Percentiles rank a stretch among this genome's conserved stretches.
Conservation (phyloP, 1,139 yeast genomes). For the Nakaseomyces nivariensis region DNA sequence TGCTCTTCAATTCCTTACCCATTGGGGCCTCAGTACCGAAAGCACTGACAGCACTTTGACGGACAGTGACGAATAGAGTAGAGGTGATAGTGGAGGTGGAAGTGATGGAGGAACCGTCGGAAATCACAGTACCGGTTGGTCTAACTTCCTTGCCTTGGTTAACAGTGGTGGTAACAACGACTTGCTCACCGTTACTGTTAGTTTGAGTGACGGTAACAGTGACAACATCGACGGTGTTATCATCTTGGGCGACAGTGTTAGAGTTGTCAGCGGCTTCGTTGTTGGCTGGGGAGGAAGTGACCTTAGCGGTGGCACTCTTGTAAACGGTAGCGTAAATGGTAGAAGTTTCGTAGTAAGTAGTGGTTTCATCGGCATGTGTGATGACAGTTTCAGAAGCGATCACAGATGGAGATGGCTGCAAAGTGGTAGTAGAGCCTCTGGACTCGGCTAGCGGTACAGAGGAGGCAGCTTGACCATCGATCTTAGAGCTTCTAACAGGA, state of each 20-base stretch:
- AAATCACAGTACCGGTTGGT: slow-evolving; percentile 1
- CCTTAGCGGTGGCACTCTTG: not conserved
- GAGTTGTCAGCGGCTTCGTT: not conserved
- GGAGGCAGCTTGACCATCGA: not conserved
- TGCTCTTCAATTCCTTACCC: not conserved
- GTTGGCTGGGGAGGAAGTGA: not conserved
- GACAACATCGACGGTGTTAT: not conserved
- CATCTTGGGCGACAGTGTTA: not conserved
- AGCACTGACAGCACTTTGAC: not conserved
- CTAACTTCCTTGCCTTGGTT: not conserved
- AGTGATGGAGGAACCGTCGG: slow-evolving; percentile 1
- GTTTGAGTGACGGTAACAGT: slow-evolving; percentile 2
- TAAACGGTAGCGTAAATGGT: slow-evolving; percentile 2
- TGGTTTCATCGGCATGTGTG: slow-evolving; percentile 2
- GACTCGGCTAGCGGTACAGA: not conserved
- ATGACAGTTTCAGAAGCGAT: slow-evolving; percentile 1
- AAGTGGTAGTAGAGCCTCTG: slow-evolving; percentile 3
- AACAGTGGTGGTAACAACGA: not conserved
- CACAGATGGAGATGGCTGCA: slow-evolving; percentile 2
- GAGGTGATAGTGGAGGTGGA: slow-evolving; percentile 5
- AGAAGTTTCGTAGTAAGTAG: slow-evolving; percentile 4
- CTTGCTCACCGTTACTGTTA: not conserved
- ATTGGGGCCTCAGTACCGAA: not conserved
- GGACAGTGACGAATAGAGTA: slow-evolving; percentile 2
- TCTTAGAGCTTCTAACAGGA: not conserved